A percentile compares a stretch with the other conserved stretches of the same genome.
These are phyloP conservation scores for Calonectria leucothoes DNA, from an alignment of 2,329 filamentous ascomycete species.

Conservation along the genomic window DNA sequence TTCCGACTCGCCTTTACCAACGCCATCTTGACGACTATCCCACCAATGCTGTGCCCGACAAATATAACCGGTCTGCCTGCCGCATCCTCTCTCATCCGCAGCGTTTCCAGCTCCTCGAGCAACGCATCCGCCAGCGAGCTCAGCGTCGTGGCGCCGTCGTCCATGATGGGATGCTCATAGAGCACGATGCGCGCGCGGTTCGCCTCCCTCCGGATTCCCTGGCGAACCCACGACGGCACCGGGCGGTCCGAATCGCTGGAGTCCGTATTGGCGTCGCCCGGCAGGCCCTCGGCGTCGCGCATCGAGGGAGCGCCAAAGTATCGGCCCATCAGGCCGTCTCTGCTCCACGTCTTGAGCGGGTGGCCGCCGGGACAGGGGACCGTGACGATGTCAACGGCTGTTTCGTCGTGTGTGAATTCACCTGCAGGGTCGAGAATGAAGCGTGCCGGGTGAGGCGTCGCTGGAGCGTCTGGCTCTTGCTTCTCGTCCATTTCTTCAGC, in stretches of 20 bases:
- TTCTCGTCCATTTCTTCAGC: conserved; percentile 1
- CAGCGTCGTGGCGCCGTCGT: conserved; percentile 54
- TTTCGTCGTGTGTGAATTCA: conserved; percentile 60
- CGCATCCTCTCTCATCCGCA: conserved; percentile 48
- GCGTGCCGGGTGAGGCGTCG: conserved; percentile 27
- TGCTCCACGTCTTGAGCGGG: conserved; percentile 64
- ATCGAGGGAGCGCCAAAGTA: conserved; percentile 58
- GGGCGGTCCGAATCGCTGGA: conserved; percentile 33
- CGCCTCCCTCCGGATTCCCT: conserved; percentile 62
- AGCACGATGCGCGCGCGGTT: conserved; percentile 62
- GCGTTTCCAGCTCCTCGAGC: conserved; percentile 54
- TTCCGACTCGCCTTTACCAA: conserved; percentile 59
- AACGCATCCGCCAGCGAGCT: conserved; percentile 59
- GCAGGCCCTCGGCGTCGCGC: conserved; percentile 48
- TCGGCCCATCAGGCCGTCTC: conserved; percentile 59
- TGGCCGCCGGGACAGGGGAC: conserved; percentile 66
- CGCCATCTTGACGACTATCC: conserved; percentile 68
- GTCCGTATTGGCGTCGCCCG: not conserved
- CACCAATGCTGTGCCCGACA: conserved; percentile 71
- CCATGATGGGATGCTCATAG: conserved; percentile 60
- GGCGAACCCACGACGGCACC: conserved; percentile 62
- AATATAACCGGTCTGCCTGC: conserved; percentile 67
- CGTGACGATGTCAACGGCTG: conserved; percentile 64
- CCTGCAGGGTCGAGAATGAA: conserved; percentile 51
- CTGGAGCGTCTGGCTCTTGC: conserved; percentile 5